Evolutionary conservation across 2,329 filamentous ascomycete genomes (phyloP), one percentile per base, ranked within the genome.

Genomic region (Blastomyces gilchristii): DNA sequence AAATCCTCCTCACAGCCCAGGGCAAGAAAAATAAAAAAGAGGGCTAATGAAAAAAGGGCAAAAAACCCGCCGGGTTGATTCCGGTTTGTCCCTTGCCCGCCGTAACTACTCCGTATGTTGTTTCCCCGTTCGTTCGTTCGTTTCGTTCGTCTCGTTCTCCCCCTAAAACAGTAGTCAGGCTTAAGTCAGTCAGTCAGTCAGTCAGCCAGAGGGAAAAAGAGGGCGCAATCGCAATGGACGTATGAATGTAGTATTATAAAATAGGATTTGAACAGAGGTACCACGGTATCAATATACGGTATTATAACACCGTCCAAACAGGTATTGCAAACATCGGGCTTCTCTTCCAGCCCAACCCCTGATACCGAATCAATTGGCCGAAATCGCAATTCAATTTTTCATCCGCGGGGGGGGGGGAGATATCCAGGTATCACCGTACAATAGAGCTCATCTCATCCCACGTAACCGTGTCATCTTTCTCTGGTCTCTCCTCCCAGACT

Each of bases 51-150:
- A 45, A 57, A 45, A 28, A 11, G 22, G n/a, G n/a, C n/a, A 41
- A 28, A 3, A 14, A 61, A 61, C 4, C 14, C 50, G 52, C 14
- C 37, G 60, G 60, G 50, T 57, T n/a, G 31, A 41, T 62, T 57
- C 60, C 60, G 60, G 60, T 62, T 62, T 62, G 60, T 57, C 28
- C 53, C 50, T 56, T 56, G 31, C 12, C 6, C 28, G 34, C 28
- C 28, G 28, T 31, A 31, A 22, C n/a, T 22, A 22, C n/a, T 22
- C n/a, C n/a, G n/a, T 22, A 22, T 22, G n/a, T 22, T 22, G n/a
- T 22, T 22, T 22, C n/a, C n/a, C n/a, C n/a, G n/a, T 22, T 22
- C n/a, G n/a, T 22, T 22, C n/a, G n/a, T 22, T 22, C n/a, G n/a
- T 22, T 22, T 22, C n/a, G n/a, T 22, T 22, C n/a, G n/a, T 22